Evolutionary conservation across 495 filamentous ascomycete species (phyloP).

Genomic region (Aspergillus kassunensis): DNA sequence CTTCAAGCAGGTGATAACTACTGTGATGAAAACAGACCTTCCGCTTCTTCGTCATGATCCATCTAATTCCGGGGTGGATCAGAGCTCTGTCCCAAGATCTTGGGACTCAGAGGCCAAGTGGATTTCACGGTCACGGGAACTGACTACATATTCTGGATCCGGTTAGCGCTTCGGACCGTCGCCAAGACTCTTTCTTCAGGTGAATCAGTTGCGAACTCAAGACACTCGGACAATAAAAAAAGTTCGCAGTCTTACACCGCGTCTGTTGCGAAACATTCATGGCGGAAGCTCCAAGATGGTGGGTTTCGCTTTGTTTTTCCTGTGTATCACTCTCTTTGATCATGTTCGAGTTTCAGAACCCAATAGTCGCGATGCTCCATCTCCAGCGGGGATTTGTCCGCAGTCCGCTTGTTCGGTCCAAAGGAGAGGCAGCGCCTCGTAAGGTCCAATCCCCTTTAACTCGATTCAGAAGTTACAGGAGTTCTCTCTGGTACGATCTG

Average conservation of each 20-base stretch:
- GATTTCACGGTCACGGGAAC: background rate
- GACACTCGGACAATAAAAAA: constrained; percentile 2
- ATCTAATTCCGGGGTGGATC: background rate
- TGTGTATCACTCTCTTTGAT: background rate
- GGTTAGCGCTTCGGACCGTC: constrained; percentile 16
- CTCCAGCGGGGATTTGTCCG: constrained; percentile 4
- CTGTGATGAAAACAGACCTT: background rate
- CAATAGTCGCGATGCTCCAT: constrained; percentile 1
- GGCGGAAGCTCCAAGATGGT: constrained; percentile 1
- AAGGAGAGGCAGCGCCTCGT: constrained; percentile 1
- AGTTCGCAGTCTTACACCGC: constrained; percentile 2
- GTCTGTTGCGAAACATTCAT: constrained; percentile 6
- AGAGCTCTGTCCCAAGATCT: background rate
- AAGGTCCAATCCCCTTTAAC: constrained; percentile 2
- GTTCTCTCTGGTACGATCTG: background rate
- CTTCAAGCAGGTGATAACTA: background rate
- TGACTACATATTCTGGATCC: constrained; percentile 18
- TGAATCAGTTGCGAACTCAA: background rate
- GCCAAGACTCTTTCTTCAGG: constrained; percentile 7
- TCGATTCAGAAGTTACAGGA: constrained; percentile 3
- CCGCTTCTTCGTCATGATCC: no score
- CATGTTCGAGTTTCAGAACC: constrained; percentile 7
- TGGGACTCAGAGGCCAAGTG: background rate
- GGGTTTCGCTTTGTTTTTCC: constrained; percentile 1
- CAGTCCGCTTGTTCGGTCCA: background rate